Evolutionary conservation across 257 asterid genomes (phyloP).

Genomic region (Solanum pimpinellifolium): DNA sequence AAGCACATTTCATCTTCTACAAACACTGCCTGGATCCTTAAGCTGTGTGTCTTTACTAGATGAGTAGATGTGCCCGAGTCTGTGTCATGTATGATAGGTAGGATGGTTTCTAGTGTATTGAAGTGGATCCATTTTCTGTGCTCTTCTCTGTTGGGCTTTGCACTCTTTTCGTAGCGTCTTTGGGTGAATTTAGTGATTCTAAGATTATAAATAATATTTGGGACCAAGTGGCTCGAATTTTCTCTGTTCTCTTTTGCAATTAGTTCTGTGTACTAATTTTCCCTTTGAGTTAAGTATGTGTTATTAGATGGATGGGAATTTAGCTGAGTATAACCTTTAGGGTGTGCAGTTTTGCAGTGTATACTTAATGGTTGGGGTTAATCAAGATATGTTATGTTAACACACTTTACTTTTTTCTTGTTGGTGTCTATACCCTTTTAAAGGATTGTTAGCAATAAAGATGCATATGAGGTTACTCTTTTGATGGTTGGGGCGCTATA

Average conservation of each 20-base stretch:
- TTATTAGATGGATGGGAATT: background rate
- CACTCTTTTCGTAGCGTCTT: background rate
- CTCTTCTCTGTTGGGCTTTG: background rate
- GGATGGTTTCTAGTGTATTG: background rate
- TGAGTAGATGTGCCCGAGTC: background rate
- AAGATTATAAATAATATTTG: background rate
- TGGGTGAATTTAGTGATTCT: background rate
- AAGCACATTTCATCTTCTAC: background rate
- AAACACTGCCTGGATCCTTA: background rate
- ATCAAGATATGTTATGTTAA: background rate
- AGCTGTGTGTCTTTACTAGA: background rate
- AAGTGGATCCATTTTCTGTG: background rate
- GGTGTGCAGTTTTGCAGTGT: background rate
- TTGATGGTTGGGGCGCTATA: background rate
- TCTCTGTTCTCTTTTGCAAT: background rate
- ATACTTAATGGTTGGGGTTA: background rate
- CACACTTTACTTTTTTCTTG: background rate
- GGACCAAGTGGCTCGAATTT: background rate
- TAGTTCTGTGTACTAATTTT: background rate
- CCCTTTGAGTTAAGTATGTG: background rate
- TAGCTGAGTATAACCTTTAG: background rate
- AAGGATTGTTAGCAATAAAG: background rate
- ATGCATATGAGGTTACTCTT: background rate
- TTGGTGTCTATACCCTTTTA: background rate
- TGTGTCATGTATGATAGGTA: background rate